Base-by-base conservation (phyloP, 345 rosid genomes). In the Iberis pinnata region DNA sequence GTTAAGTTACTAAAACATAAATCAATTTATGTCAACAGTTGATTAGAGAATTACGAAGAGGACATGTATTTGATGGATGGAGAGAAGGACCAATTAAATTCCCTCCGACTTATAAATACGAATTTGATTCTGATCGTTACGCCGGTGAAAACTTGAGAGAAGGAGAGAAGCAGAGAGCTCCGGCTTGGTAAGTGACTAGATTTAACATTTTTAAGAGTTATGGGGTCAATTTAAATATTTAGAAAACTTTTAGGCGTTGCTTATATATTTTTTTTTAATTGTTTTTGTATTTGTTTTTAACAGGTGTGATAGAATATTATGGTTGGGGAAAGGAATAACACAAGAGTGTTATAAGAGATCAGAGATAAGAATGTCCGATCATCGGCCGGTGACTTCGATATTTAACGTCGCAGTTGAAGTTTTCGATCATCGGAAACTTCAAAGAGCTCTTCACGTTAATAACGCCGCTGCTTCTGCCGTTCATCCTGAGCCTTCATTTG, bases 291-390 rank as follows among this genome's bases (percentile, higher is more conserved):
- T n/a, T n/a, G n/a, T n/a, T n/a, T 31, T 8, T 52, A 16, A 29
- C 76, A 92, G 99, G 99, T 93, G 99, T 50, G 99, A 93, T 58
- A 73, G 99, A 18, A 84, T 93, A 62, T 82, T 93, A 33, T 93
- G 97, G 95, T 43, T 69, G 3, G 99, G 99, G 35, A 86, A 80
- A 74, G 76, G 81, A 47, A 82, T 88, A 71, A 75, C 72, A 60
- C 99, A 93, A 68, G 81, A 77, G 45, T 78, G 63, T 53, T 93
- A 93, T 71, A 75, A 77, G 56, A 62, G 77, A 32, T 63, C 95
- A 31, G 95, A 86, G 31, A 57, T 76, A 32, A 66, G 37, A 63
- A 64, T 81, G 48, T 88, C 99, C 6, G 99, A 93, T 72, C 99
- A 93, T 67, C 83, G 99, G n/a, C 97, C 99, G 0, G 86, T 93